These are phyloP conservation scores for Sphagnum tenellum DNA, from an alignment of 225 moss, liverwort and hornwort species.

Conservation along the genomic window DNA sequence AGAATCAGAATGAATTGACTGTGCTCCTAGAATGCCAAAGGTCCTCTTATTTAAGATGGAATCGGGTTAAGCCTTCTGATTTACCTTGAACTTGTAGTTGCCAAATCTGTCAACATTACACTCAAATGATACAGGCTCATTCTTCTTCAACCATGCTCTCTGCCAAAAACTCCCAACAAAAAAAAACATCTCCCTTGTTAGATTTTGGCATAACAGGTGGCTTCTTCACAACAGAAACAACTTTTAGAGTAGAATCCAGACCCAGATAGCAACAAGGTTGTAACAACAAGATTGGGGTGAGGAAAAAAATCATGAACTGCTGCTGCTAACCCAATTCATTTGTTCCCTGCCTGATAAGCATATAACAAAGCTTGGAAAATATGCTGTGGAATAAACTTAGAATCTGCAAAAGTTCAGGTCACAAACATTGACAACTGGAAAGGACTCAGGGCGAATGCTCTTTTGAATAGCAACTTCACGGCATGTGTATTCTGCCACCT, in stretches of 20 bases:
- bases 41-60: background rate
- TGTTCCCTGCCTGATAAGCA: no score
- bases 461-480: conserved; percentile 29
- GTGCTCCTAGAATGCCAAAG: background rate
- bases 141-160: conserved; percentile 42
- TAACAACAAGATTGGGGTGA: no score
- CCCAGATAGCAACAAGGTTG: no score
- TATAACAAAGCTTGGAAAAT: no score
- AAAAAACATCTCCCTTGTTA: background rate
- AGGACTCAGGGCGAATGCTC: conserved; percentile 25
- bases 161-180: conserved; percentile 7
- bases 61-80: no score
- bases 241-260: no score
- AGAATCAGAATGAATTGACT: no score
- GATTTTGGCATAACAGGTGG: background rate
- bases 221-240: background rate
- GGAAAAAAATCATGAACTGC: no score
- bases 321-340: no score
- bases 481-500: conserved; percentile 31
- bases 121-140: conserved; percentile 38
- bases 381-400: background rate
- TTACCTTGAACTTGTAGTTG: conserved; percentile 48
- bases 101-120: conserved; percentile 47
- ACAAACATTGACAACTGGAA: conserved; percentile 33
- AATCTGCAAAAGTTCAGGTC: conserved; percentile 2